These are phyloP conservation scores for Heliocybe sulcata DNA, from an alignment of 1,284 basidiomycete genomes.

Conservation along the genomic window DNA sequence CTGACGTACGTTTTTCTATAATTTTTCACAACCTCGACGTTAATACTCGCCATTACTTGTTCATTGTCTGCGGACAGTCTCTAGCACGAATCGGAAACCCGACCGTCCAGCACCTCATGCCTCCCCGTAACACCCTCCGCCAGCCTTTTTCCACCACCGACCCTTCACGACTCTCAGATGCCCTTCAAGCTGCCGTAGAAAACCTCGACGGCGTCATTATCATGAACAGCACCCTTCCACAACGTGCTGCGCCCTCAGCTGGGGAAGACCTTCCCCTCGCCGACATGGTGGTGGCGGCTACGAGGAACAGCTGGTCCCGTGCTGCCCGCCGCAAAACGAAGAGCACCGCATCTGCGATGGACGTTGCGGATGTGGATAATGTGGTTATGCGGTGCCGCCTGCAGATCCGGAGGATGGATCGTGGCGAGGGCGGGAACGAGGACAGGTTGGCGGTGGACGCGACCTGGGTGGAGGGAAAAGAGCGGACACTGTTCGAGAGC, in stretches of 20 bases:
- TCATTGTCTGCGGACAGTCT: background rate
- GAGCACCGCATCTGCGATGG: slow-evolving; percentile 10
- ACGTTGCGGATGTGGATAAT: too few relatives aligned
- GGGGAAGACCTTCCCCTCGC: background rate
- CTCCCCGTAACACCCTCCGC: background rate
- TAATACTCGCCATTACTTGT: too few relatives aligned
- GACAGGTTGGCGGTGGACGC: slow-evolving; percentile 28
- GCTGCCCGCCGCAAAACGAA: slow-evolving; percentile 45
- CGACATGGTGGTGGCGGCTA: slow-evolving; percentile 32
- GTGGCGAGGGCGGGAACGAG: slow-evolving; percentile 14
- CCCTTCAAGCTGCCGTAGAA: too few relatives aligned
- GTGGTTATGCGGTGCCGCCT: slow-evolving; percentile 2
- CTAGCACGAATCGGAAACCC: background rate
- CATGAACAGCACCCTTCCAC: background rate
- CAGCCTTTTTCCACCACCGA: background rate
- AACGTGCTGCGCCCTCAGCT: background rate
- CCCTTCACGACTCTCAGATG: too few relatives aligned
- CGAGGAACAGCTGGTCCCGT: slow-evolving; percentile 68
- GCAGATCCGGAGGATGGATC: slow-evolving; percentile 11
- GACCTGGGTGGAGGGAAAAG: slow-evolving; percentile 59
- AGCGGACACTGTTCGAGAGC: slow-evolving; percentile 40
- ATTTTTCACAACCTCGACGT: background rate
- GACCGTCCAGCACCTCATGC: background rate
- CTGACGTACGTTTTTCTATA: slow-evolving; percentile 50
- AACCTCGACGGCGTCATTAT: too few relatives aligned